Evolutionary conservation across 1,284 basidiomycete species (phyloP), one percentile per base, ranked within the genome.

Genomic region (Veloporphyrellus conicus): DNA sequence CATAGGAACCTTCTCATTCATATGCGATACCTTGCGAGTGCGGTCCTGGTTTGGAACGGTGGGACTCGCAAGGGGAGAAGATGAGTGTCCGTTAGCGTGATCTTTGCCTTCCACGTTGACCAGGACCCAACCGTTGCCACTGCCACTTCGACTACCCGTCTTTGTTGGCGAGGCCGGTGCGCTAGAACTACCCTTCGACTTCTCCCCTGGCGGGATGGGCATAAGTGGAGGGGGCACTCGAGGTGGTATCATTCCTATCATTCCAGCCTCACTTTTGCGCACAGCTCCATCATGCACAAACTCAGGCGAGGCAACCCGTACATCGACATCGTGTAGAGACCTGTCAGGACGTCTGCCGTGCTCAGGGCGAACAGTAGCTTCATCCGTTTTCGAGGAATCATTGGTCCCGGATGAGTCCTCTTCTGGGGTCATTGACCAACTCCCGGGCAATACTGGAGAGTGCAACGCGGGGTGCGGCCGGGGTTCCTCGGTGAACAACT

Each of bases 51-150:
- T 67, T 15, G 54, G 54, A 44, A 62, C 53, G 16, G 61, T 68
- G 33, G 63, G 63, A 22, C 67, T 65, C n/a, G 54, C 50, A 37
- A 66, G 49, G 23, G 67, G 61, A 25, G 57, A 55, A 20, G 50
- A 33, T 40, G 53, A 49, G 35, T 60, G 63, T 34, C 59, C 67
- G 28, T 55, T 58, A 37, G 50, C 43, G 34, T 67, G 66, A 42
- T 68, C 65, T 52, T 68, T 62, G 37, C 72, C 71, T 51, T 82
- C 80, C 23, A 84, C 74, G 51, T 83, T 82, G 36, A 84, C 76
- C 40, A 85, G 63, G 5, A 84, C 82, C 82, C 82, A 84, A 45
- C 82, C 76, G 29, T 66, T 76, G 15, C 67, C 64, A 33, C 64
- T 69, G 31, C 66, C 67, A 42, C 58, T 68, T 35, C 68, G 55